phyloP scores from a whole-genome alignment of 2,329 filamentous ascomycete species.

The Gyromitra esculenta region DNA sequence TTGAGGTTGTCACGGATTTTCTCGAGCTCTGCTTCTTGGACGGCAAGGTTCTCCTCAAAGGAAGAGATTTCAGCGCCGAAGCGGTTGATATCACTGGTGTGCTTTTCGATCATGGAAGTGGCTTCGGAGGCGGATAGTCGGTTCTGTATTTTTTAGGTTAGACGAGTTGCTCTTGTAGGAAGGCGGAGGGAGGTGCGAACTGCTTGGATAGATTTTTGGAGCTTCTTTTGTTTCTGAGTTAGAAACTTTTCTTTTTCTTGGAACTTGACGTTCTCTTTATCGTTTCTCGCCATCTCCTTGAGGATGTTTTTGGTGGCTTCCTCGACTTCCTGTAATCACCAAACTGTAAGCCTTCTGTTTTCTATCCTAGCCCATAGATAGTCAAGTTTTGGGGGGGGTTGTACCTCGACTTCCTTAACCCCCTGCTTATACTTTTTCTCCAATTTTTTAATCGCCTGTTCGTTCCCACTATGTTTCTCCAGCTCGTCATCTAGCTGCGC shows the following conservation, averaged over 20 bases:
- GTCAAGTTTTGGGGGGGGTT: not conserved
- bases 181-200: slow-evolving; percentile 4
- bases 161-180: not conserved
- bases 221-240: slow-evolving; percentile 88
- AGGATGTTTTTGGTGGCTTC: slow-evolving; percentile 80
- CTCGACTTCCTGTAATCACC: slow-evolving; percentile 68
- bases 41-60: slow-evolving; percentile 78
- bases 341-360: not conserved
- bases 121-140: slow-evolving; percentile 79
- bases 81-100: slow-evolving; percentile 78
- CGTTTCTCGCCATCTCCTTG: slow-evolving; percentile 90
- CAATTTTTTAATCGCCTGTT: slow-evolving; percentile 87
- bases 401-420: slow-evolving; percentile 78
- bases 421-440: slow-evolving; percentile 84
- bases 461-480: slow-evolving; percentile 88
- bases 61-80: slow-evolving; percentile 77
- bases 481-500: slow-evolving; percentile 85
- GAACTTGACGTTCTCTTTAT: slow-evolving; percentile 96
- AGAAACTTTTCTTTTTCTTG: slow-evolving; percentile 98
- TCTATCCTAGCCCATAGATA: not conserved
- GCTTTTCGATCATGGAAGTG: slow-evolving; percentile 79
- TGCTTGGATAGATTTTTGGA: slow-evolving; percentile 84
- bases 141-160: slow-evolving; percentile 61
- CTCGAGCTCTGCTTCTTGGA: slow-evolving; percentile 82
- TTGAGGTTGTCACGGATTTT: slow-evolving; percentile 87